Base-by-base conservation (phyloP, 2,329 filamentous ascomycete genomes). In the Phaeoacremonium minimum region DNA sequence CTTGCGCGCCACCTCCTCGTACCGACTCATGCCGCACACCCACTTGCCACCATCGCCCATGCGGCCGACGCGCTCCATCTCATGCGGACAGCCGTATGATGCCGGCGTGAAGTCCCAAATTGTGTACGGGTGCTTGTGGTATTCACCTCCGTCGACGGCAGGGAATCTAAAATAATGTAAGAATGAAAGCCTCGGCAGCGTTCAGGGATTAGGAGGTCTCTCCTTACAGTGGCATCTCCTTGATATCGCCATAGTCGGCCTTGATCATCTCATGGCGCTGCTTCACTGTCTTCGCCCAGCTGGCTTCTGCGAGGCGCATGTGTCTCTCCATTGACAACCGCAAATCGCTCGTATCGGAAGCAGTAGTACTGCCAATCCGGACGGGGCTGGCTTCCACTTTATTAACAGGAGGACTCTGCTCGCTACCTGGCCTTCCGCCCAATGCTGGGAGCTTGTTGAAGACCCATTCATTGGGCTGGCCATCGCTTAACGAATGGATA, bases 31-130 rank as follows among this genome's bases (percentile, higher is more conserved):
- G 26, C 62, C 63, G 45, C 62, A 67, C 12, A 65, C 55, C 57
- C 60, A 63, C 43, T 66, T 67, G 15, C 63, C 63, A n/a, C 63
- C 63, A 28, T 65, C 61, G 18, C 63, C 63, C 5, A 62, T 43
- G 5, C 53, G 47, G 4, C 63, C 63, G 4, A 66, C 47, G 6
- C 63, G 53, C 40, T 64, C 57, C 13, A 66, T 51, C 19, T 64
- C 61, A 36, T 61, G 55, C 4, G 63, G 63, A 45, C 63, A 66
- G 32, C 52, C 55, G 46, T 59, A 66, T 2, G 58, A 52, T 3
- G 63, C 53, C 5, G 58, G 60, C 15, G 57, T 52, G 44, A 64
- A 62, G 42, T 66, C 63, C 59, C 61, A 66, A 12, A 64, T 46
- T 2, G 57, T 52, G 41, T 58, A 63, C 2, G 58, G 58, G n/a